These are phyloP conservation scores for Nakataea oryzae DNA, from an alignment of 2,329 filamentous ascomycete genomes.

Conservation along the genomic window DNA sequence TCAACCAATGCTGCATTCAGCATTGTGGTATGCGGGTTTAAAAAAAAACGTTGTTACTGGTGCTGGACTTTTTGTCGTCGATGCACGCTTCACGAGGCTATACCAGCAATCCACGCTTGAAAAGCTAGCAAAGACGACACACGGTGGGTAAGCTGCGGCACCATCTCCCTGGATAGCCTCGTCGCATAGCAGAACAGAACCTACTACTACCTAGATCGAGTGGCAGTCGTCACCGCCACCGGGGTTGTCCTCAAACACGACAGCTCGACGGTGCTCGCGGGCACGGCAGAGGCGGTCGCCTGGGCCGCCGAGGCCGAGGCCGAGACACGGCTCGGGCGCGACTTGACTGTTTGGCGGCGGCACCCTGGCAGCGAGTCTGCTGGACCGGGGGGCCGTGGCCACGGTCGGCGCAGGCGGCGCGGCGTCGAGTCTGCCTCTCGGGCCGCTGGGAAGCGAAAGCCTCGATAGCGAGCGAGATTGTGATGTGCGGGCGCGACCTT, in stretches of 20 bases:
- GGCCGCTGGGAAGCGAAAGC: not conserved
- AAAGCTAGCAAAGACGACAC: no score
- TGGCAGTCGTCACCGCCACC: slow-evolving; percentile 19
- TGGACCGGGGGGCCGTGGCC: slow-evolving; percentile 19
- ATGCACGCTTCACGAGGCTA: no score
- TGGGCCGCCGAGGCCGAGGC: slow-evolving; percentile 9
- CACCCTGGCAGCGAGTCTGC: slow-evolving; percentile 15
- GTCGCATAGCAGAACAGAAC: no score
- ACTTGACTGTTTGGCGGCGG: slow-evolving; percentile 26
- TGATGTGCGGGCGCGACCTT: not conserved
- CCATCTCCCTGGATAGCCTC: no score
- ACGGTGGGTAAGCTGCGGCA: no score
- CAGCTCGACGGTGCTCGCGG: slow-evolving; percentile 13
- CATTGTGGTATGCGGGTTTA: no score
- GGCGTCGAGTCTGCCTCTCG: not conserved
- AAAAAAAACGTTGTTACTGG: no score
- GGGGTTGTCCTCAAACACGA: slow-evolving; percentile 6
- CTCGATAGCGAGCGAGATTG: not conserved
- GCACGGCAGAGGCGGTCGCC: slow-evolving; percentile 7
- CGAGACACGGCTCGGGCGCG: slow-evolving; percentile 12
- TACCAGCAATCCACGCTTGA: no score
- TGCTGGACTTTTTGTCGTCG: no score
- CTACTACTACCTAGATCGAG: no score
- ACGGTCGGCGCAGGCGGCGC: slow-evolving; percentile 12
- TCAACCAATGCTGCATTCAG: no score